Evolutionary conservation across 129 eudicot genomes (phyloP), one percentile per base, ranked within the genome.

Genomic region (Centella asiatica): DNA sequence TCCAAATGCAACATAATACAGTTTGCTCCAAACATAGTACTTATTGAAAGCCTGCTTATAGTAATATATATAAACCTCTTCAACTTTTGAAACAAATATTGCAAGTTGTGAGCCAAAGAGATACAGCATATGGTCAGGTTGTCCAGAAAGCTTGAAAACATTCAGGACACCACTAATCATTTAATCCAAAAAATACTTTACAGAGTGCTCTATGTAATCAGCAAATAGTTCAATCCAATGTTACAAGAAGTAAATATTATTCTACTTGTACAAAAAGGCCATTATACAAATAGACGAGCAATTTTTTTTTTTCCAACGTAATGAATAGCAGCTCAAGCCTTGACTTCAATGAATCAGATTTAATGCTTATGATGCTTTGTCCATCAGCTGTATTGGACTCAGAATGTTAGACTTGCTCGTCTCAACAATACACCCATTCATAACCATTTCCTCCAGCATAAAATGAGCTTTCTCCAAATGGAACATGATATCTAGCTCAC

Each of bases 381-480:
- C 97, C 97, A 89, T 82, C 51, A 89, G 84, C 67, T 89, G 97
- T 63, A 89, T 89, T 24, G 97, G 97, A 33, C 83, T 73, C 67
- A 89, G 70, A 36, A 89, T 85, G 54, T 80, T 89, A 17, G 90
- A 27, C 84, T 89, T 89, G 84, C 94, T 89, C 32, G 97, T 89
- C 76, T 89, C 97, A 18, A 89, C 85, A 33, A 88, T 69, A 52
- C 94, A 88, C 62, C 95, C 95, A 59, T 87, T 87, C 95, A 87
- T 87, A 52, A 87, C 97, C 97, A 89, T 89, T 69, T 89, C 97
- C 80, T 89, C 97, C 73, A 89, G 65, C 97, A 89, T 89, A 76
- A 89, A 89, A 68, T 89, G 97, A 12, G 97, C 97, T 65, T 89
- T 89, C 90, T 89, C 97, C 74, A 89, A 52, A 69, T 85, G 95